phyloP scores from a whole-genome alignment of 1,284 basidiomycete genomes.

The Ustilago xerochloae region DNA sequence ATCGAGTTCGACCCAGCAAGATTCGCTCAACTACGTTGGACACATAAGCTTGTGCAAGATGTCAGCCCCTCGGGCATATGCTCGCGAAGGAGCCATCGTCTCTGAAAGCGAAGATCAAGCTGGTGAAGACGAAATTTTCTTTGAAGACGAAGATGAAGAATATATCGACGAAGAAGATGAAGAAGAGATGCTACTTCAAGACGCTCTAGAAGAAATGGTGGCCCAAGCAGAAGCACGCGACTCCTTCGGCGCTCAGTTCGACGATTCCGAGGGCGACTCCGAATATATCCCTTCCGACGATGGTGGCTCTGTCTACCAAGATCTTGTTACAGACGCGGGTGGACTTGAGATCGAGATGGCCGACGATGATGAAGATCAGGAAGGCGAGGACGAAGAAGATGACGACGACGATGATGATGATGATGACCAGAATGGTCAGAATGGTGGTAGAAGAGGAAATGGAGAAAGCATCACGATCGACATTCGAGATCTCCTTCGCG shows the following conservation, averaged over 20 bases:
- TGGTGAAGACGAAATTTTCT: constrained; percentile 16
- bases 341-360: constrained; percentile 39
- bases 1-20: too few relatives aligned
- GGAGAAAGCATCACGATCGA: constrained; percentile 45
- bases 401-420: constrained; percentile 27
- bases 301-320: constrained; percentile 27
- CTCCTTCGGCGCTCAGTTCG: constrained; percentile 24
- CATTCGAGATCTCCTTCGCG: constrained; percentile 46
- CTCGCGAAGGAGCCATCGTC: constrained; percentile 31
- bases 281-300: constrained; percentile 32
- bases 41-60: too few relatives aligned
- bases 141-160: constrained; percentile 22
- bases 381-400: constrained; percentile 11
- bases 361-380: constrained; percentile 35
- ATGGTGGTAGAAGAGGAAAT: constrained; percentile 10
- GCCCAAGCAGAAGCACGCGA: constrained; percentile 38
- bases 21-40: background rate
- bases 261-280: constrained; percentile 42
- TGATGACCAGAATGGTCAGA: too few relatives aligned
- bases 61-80: constrained; percentile 8
- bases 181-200: constrained; percentile 43
- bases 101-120: constrained; percentile 16
- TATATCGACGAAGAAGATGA: constrained; percentile 43
- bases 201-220: constrained; percentile 42
- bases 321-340: constrained; percentile 34